Conservation (phyloP, 257 asterid species). For the Solanum pennellii region DNA sequence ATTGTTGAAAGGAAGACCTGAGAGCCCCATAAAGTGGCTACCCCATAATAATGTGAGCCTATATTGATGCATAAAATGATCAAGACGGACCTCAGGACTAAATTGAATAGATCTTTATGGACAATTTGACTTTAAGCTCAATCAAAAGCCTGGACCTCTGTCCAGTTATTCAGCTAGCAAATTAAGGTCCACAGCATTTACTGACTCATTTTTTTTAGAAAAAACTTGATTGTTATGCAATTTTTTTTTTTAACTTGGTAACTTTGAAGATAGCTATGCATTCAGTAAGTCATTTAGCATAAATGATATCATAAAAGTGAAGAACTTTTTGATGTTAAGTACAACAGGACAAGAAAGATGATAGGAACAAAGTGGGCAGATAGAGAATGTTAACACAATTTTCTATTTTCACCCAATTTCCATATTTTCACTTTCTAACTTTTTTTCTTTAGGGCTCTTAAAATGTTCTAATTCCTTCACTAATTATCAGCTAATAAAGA, state of each 20-base stretch:
- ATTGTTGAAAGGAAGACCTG: neutral
- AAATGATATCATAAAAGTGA: neutral
- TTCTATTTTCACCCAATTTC: neutral
- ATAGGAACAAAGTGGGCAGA: neutral
- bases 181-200: neutral
- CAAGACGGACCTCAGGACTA: neutral
- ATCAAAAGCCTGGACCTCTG: neutral
- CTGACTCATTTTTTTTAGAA: neutral
- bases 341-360: neutral
- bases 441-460: neutral
- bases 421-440: neutral
- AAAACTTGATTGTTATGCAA: neutral
- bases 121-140: neutral
- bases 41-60: neutral
- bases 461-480: neutral
- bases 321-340: neutral
- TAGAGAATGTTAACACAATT: neutral
- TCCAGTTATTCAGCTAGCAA: neutral
- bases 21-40: neutral
- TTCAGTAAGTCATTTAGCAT: neutral
- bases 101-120: neutral
- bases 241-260: neutral
- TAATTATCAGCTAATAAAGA: neutral
- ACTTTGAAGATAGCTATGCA: neutral
- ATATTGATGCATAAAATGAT: neutral